Percentiles rank a stretch among this genome's conserved stretches.
phyloP scores from a whole-genome alignment of 1,284 basidiomycete species.

The Sphaerobolus stellatus region DNA sequence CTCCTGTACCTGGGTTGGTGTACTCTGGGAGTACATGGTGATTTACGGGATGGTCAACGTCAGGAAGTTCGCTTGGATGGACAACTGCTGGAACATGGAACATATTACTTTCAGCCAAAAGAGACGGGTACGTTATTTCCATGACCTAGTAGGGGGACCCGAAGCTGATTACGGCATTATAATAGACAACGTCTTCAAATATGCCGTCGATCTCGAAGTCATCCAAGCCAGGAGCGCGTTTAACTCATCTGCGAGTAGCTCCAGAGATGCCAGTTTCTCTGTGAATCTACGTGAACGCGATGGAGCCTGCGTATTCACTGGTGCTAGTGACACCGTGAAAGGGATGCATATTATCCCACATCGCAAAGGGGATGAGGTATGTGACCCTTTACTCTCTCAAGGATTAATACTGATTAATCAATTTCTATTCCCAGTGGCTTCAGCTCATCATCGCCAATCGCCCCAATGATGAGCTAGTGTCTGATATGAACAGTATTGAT shows the following conservation, averaged over 20 bases:
- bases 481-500: background rate
- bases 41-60: background rate
- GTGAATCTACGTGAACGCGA: background rate
- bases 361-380: background rate
- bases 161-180: background rate
- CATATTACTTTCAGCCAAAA: background rate
- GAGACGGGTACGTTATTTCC: background rate
- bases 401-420: background rate
- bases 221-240: background rate
- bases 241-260: background rate
- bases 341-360: background rate
- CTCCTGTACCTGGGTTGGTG: background rate
- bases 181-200: background rate
- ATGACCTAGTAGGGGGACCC: background rate
- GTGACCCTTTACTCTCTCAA: background rate
- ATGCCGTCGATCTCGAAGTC: background rate
- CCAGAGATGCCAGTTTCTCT: background rate
- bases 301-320: background rate
- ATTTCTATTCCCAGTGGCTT: background rate
- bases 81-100: background rate
- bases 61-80: background rate
- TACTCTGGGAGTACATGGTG: background rate
- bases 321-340: background rate
- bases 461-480: background rate
- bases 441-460: background rate